These are phyloP conservation scores for Salix purpurea DNA, from an alignment of 345 rosid species.

Conservation along the genomic window DNA sequence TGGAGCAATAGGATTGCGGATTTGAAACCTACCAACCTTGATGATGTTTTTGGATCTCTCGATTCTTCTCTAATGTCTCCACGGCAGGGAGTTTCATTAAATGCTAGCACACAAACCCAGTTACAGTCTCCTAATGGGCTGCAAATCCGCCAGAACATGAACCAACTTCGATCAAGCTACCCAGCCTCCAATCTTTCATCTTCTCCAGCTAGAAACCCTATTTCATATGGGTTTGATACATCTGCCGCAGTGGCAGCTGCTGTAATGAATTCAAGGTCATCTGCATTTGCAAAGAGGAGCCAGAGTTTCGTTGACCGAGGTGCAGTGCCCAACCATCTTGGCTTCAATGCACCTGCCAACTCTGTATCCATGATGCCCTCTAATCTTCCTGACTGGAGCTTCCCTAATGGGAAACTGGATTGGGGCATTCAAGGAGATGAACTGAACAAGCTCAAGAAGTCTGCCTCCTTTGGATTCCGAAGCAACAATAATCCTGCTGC, in stretches of 20 bases:
- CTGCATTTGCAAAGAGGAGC: conserved; percentile 83
- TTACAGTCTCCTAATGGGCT: conserved; percentile 62
- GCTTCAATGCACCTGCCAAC: conserved; percentile 43
- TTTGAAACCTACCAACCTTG: conserved; percentile 51
- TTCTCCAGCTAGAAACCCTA: conserved; percentile 51
- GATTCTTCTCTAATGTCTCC: conserved; percentile 60
- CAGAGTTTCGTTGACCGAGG: conserved; percentile 85
- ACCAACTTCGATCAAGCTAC: conserved; percentile 63
- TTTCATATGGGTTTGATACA: conserved; percentile 62
- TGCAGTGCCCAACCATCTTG: conserved; percentile 29
- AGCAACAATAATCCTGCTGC: conserved; percentile 37
- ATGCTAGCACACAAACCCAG: conserved; percentile 41
- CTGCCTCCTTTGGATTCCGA: conserved; percentile 71
- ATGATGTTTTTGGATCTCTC: conserved; percentile 55
- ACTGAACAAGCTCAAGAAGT: conserved; percentile 73
- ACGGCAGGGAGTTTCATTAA: conserved; percentile 40
- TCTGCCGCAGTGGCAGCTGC: conserved; percentile 89
- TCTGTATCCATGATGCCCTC: conserved; percentile 46
- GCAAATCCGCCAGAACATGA: conserved; percentile 64
- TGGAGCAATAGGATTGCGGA: conserved; percentile 52
- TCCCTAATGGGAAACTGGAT: conserved; percentile 74
- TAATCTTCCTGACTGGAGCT: conserved; percentile 65
- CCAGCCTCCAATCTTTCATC: conserved; percentile 43
- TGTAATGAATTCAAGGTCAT: conserved; percentile 82
- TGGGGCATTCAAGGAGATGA: conserved; percentile 92